Conservation (phyloP, 805 yeast genomes). For the Starmerella vaccinii region DNA sequence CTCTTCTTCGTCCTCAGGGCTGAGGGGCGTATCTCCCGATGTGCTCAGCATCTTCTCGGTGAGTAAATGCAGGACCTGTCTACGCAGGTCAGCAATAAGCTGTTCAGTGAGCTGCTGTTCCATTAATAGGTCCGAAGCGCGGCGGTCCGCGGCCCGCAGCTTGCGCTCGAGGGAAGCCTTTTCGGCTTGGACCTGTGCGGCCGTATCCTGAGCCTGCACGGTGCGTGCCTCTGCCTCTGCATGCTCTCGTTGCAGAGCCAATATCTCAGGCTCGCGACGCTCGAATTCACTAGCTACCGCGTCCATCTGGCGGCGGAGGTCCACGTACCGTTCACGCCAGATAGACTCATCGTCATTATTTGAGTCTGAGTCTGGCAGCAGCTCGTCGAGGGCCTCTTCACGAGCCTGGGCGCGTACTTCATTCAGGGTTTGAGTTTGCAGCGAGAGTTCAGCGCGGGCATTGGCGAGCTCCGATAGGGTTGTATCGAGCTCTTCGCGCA, state of each 20-base stretch:
- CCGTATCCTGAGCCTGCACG: slow-evolving; percentile 45
- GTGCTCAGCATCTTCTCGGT: slow-evolving; percentile 48
- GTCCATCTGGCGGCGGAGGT: slow-evolving; percentile 60
- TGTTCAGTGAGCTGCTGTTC: slow-evolving; percentile 43
- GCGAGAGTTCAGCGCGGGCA: slow-evolving; percentile 24
- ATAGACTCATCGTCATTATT: slow-evolving; percentile 55
- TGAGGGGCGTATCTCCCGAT: slow-evolving; percentile 50
- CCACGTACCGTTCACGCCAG: slow-evolving; percentile 62
- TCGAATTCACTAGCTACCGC: slow-evolving; percentile 67
- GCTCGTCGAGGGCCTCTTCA: slow-evolving; percentile 19
- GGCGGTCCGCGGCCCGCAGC: slow-evolving; percentile 29
- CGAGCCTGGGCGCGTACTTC: slow-evolving; percentile 16
- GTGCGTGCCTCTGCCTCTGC: slow-evolving; percentile 42
- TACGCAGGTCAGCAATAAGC: slow-evolving; percentile 62
- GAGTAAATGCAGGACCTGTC: slow-evolving; percentile 68
- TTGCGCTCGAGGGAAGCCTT: slow-evolving; percentile 33
- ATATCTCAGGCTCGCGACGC: slow-evolving; percentile 63
- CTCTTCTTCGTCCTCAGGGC: slow-evolving; percentile 53
- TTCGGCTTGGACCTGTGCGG: slow-evolving; percentile 35
- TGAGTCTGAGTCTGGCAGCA: slow-evolving; percentile 10
- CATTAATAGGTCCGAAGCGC: slow-evolving; percentile 36
- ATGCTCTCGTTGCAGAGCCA: slow-evolving; percentile 7
- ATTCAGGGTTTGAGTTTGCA: slow-evolving; percentile 9
- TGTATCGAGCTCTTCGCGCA: slow-evolving; percentile 12
- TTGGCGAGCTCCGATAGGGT: slow-evolving; percentile 20